These are phyloP conservation scores for Staphylotrichum longicolle DNA, from an alignment of 495 filamentous ascomycete genomes.

Conservation along the genomic window DNA sequence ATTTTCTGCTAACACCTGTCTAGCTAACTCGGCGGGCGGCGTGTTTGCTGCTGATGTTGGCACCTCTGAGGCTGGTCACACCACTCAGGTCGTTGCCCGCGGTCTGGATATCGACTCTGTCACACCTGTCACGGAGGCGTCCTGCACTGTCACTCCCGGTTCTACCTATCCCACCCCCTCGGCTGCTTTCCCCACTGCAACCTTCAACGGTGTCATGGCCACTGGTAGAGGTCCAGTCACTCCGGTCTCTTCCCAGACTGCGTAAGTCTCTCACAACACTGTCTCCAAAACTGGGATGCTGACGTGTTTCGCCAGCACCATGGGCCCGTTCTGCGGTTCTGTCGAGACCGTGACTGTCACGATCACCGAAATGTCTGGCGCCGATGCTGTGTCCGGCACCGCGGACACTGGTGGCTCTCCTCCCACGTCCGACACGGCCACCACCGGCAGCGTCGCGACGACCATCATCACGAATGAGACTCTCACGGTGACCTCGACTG, in stretches of 20 bases:
- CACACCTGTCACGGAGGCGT: background rate
- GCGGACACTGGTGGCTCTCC: background rate
- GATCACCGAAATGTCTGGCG: background rate
- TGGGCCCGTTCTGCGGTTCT: background rate
- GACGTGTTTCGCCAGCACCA: background rate
- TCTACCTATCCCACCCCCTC: conserved; percentile 10
- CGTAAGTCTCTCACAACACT: background rate
- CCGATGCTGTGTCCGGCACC: background rate
- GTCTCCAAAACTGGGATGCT: too few species aligned
- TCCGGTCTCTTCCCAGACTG: background rate
- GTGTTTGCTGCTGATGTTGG: background rate
- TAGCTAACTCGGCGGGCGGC: background rate
- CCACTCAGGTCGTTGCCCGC: background rate
- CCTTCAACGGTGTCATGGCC: background rate
- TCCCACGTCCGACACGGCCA: background rate
- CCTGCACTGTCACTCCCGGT: background rate
- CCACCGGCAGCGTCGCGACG: background rate
- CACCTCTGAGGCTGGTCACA: background rate
- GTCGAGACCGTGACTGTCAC: conserved; percentile 16
- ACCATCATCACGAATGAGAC: background rate
- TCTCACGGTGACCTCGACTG: background rate
- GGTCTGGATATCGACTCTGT: background rate
- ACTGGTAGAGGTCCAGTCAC: background rate
- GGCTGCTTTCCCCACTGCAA: background rate
- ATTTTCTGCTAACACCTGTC: background rate